These are phyloP conservation scores for Claviceps pazoutovae DNA, from an alignment of 2,329 filamentous ascomycete genomes.

Conservation along the genomic window DNA sequence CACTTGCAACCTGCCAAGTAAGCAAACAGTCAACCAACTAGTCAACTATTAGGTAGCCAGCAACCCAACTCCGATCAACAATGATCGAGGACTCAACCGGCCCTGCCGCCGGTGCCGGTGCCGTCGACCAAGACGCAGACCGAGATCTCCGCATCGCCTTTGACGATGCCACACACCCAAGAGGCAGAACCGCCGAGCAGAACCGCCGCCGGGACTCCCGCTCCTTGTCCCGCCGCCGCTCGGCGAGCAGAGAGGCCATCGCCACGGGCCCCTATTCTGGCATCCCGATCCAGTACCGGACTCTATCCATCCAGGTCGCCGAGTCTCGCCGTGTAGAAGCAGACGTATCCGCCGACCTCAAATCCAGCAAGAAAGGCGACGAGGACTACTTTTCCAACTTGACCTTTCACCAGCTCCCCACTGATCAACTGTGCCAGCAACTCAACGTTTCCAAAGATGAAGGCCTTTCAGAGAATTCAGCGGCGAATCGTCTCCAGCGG, in stretches of 20 bases:
- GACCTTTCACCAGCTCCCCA: constrained; percentile 22
- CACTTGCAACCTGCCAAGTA: no score
- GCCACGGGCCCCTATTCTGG: constrained; percentile 21
- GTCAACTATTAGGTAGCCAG: neutral
- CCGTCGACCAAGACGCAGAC: constrained; percentile 11
- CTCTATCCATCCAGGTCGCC: constrained; percentile 25
- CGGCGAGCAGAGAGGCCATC: constrained; percentile 13
- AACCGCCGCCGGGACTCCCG: constrained; percentile 6
- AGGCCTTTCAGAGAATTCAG: constrained; percentile 22
- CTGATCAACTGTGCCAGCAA: constrained; percentile 23
- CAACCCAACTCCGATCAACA: neutral
- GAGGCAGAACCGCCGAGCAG: constrained; percentile 7
- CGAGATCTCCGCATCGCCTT: constrained; percentile 14
- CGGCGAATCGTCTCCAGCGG: constrained; percentile 20
- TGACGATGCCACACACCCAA: constrained; percentile 11
- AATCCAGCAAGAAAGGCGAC: constrained; percentile 18
- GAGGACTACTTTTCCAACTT: constrained; percentile 30
- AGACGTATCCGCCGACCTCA: constrained; percentile 10
- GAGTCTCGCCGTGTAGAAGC: constrained; percentile 20
- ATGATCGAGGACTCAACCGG: constrained; percentile 10
- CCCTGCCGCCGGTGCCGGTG: neutral
- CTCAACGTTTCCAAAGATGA: constrained; percentile 21
- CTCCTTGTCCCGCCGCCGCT: constrained; percentile 12
- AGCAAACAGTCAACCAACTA: neutral
- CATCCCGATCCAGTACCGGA: constrained; percentile 27